Evolutionary conservation across 805 yeast species (phyloP).

Genomic region (Ogataea angusta): DNA sequence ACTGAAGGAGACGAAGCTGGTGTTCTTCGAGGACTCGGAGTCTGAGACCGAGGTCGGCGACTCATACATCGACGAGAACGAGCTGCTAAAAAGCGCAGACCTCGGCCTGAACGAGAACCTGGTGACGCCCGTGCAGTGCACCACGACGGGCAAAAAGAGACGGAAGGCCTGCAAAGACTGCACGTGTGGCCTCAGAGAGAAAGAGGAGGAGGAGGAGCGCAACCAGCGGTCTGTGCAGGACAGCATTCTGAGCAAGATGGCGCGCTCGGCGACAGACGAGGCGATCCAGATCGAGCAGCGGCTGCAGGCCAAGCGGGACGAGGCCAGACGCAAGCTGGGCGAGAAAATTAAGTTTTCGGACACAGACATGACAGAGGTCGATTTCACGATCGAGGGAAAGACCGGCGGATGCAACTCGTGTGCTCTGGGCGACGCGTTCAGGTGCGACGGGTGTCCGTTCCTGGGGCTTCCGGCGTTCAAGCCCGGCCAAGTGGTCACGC

Average conservation of each 20-base stretch:
- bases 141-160: constrained; percentile 51
- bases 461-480: constrained; percentile 96
- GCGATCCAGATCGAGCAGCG: constrained; percentile 54
- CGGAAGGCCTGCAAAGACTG: constrained; percentile 98
- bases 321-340: constrained; percentile 16
- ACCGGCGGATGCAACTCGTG: constrained; percentile 98
- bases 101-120: constrained; percentile 33
- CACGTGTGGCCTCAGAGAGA: constrained; percentile 92
- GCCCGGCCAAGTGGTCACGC: constrained; percentile 87
- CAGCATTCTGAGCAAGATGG: constrained; percentile 43
- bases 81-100: constrained; percentile 37
- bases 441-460: constrained; percentile 98
- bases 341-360: constrained; percentile 38
- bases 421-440: constrained; percentile 94
- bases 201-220: constrained; percentile 64
- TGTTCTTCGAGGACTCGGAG: constrained; percentile 48
- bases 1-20: constrained; percentile 45
- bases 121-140: constrained; percentile 57
- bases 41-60: constrained; percentile 31
- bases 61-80: constrained; percentile 55
- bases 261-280: constrained; percentile 49
- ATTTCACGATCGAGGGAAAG: constrained; percentile 94
- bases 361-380: constrained; percentile 83
- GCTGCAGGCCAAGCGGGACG: constrained; percentile 33
- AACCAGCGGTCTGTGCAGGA: constrained; percentile 43